Percentiles rank a stretch among this genome's conserved stretches.
phyloP scores from a whole-genome alignment of 768 basidiomycete genomes.

The Brasilioporus rufonigricans region DNA sequence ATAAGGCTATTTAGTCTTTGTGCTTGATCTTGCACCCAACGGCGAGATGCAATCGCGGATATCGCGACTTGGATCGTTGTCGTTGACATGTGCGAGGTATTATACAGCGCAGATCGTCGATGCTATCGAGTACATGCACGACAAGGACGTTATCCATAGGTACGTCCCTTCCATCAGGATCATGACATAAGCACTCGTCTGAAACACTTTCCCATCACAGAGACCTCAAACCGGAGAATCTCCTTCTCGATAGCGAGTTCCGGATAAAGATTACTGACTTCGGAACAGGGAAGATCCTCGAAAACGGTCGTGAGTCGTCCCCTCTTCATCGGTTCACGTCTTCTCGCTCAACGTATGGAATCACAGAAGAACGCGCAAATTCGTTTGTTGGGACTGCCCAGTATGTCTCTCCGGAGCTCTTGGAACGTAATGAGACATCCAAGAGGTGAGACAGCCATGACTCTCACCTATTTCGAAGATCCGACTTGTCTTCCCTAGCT shows the following conservation, averaged over 20 bases:
- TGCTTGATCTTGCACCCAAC: constrained; percentile 71
- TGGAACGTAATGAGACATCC: constrained; percentile 70
- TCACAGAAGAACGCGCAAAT: constrained; percentile 50
- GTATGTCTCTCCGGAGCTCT: constrained; percentile 85
- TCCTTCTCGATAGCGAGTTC: constrained; percentile 83
- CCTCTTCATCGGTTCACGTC: not conserved
- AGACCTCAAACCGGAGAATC: constrained; percentile 84
- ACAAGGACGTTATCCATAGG: constrained; percentile 87
- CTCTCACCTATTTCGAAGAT: not conserved
- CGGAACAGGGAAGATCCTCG: constrained; percentile 82
- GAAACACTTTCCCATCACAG: constrained; percentile 30
- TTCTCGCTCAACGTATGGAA: constrained; percentile 8
- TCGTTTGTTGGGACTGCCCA: constrained; percentile 91
- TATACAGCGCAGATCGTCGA: constrained; percentile 91
- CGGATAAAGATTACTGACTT: constrained; percentile 97
- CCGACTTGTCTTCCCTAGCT: constrained; percentile 44
- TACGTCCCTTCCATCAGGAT: constrained; percentile 23
- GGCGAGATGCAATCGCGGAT: constrained; percentile 77
- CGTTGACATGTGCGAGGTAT: constrained; percentile 69
- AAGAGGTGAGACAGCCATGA: constrained; percentile 52
- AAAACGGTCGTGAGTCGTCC: constrained; percentile 47
- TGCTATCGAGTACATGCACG: constrained; percentile 88
- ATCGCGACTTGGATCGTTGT: constrained; percentile 81
- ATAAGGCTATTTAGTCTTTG: constrained; percentile 55
- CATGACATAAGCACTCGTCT: constrained; percentile 12